Evolutionary conservation across 352 stramenopile species (phyloP).

Genomic region (Pythium utonaiense): DNA sequence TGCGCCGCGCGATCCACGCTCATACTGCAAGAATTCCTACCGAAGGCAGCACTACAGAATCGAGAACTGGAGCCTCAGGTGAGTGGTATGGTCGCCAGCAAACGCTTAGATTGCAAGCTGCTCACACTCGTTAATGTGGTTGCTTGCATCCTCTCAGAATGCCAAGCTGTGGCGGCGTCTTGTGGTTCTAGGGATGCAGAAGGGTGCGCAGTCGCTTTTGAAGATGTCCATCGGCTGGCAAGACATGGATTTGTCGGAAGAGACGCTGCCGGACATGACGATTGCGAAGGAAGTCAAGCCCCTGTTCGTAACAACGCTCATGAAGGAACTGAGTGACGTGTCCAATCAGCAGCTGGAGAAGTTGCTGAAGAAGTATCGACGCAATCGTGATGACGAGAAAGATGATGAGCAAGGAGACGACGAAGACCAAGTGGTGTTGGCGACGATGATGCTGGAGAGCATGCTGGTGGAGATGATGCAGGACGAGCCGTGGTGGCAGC

Average conservation of each 20-base stretch:
- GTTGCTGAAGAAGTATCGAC: conserved; percentile 31
- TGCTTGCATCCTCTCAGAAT: conserved; percentile 36
- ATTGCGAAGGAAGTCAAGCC: conserved; percentile 22
- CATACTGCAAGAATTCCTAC: conserved; percentile 57
- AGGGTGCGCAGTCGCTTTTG: conserved; percentile 57
- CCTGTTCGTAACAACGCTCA: conserved; percentile 49
- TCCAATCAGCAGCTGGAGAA: conserved; percentile 64
- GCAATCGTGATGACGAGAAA: conserved; percentile 17
- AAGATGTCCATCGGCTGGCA: conserved; percentile 70
- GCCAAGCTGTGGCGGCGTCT: conserved; percentile 46
- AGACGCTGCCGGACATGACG: conserved; percentile 37
- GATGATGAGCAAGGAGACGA: conserved; percentile 18
- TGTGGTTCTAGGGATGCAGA: conserved; percentile 45
- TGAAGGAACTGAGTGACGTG: conserved; percentile 47
- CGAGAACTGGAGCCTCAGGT: conserved; percentile 42
- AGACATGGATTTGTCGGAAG: conserved; percentile 56
- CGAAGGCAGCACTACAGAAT: conserved; percentile 41
- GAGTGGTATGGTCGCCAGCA: background rate
- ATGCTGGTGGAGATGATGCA: conserved; percentile 56
- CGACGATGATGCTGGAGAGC: conserved; percentile 42
- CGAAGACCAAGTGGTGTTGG: conserved; percentile 27
- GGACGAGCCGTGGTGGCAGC: conserved; percentile 63
- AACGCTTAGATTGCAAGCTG: background rate
- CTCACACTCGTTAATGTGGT: background rate
- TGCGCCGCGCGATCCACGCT: conserved; percentile 39